Conservation (phyloP, 1,139 yeast genomes). For the Diutina pseudorugosa region DNA sequence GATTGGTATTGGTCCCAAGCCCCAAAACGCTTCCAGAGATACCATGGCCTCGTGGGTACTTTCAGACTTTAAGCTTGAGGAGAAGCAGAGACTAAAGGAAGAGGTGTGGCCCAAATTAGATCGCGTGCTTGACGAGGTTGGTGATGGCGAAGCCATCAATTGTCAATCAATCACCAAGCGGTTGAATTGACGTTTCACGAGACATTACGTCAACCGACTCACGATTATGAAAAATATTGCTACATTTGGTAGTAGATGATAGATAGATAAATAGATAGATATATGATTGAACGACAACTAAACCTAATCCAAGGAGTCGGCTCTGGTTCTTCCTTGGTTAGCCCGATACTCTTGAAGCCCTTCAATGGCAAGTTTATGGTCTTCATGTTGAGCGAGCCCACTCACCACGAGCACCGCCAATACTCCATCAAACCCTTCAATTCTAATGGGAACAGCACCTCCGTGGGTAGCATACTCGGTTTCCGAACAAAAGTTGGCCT, state of each 20-base stretch:
- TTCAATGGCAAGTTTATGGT: slow-evolving; percentile 28
- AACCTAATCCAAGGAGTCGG: neutral
- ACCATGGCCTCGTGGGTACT: slow-evolving; percentile 32
- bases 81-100: slow-evolving; percentile 4
- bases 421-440: slow-evolving; percentile 30
- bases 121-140: neutral
- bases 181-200: neutral
- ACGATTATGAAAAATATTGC: too few species aligned
- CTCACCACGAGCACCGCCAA: slow-evolving; percentile 48
- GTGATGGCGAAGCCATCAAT: neutral
- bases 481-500: slow-evolving; percentile 29
- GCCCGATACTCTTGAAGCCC: slow-evolving; percentile 7
- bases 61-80: slow-evolving; percentile 10
- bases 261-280: too few species aligned
- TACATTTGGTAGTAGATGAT: too few species aligned
- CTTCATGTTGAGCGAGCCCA: slow-evolving; percentile 41
- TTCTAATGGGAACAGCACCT: slow-evolving; percentile 46
- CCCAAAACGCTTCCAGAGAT: slow-evolving; percentile 19
- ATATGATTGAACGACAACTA: too few species aligned
- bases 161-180: neutral
- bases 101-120: slow-evolving; percentile 2
- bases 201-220: too few species aligned
- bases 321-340: neutral
- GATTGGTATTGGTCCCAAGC: slow-evolving; percentile 36
- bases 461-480: slow-evolving; percentile 49